These are phyloP conservation scores for Aspergillus arachidicola DNA, from an alignment of 2,329 filamentous ascomycete genomes.

Conservation along the genomic window DNA sequence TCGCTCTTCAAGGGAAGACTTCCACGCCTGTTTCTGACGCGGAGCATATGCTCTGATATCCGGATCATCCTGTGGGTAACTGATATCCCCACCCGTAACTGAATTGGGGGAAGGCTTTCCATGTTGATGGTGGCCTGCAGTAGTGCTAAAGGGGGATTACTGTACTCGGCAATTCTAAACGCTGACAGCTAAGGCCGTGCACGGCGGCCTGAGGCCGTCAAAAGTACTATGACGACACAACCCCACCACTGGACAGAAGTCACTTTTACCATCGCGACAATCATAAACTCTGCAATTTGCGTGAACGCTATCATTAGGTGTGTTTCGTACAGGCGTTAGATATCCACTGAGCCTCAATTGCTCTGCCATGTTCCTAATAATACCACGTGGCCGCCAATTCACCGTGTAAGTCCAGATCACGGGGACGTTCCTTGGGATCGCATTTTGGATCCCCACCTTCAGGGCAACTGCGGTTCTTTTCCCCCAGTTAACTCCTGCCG, in stretches of 20 bases:
- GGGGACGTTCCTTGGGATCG: slow-evolving; percentile 10
- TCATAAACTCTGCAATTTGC: background rate
- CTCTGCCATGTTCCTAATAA: slow-evolving; percentile 7
- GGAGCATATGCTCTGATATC: no score
- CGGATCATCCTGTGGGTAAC: no score
- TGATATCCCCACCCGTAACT: no score
- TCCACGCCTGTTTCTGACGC: no score
- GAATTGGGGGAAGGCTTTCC: no score
- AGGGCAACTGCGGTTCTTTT: slow-evolving; percentile 12
- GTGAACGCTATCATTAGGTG: background rate
- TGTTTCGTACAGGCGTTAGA: background rate
- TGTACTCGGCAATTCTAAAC: background rate
- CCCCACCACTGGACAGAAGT: slow-evolving; percentile 6
- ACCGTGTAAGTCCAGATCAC: slow-evolving; percentile 11
- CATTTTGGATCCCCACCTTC: slow-evolving; percentile 12
- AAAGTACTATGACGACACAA: slow-evolving; percentile 22
- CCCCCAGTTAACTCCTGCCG: slow-evolving; percentile 12
- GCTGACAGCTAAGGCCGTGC: background rate
- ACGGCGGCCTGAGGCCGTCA: slow-evolving; percentile 8
- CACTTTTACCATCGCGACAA: background rate
- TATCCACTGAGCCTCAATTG: background rate
- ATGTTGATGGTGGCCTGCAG: background rate
- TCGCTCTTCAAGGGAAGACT: no score
- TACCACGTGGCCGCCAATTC: slow-evolving; percentile 4
- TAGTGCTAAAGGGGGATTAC: background rate